phyloP scores from a whole-genome alignment of 805 yeast genomes.

The Blastobotrys parvus region DNA sequence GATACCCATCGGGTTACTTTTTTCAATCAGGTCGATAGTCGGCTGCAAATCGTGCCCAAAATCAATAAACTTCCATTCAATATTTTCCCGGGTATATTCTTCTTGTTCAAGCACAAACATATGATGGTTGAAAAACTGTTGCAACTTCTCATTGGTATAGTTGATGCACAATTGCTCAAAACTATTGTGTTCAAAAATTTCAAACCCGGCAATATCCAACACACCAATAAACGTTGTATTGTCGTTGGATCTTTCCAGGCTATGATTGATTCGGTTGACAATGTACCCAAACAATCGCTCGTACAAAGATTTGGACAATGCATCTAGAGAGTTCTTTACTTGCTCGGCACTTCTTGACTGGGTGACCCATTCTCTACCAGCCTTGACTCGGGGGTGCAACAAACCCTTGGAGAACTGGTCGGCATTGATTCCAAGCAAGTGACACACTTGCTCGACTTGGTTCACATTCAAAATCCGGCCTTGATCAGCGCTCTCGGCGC shows the following conservation, averaged over 20 bases:
- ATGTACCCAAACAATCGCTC: constrained; percentile 75
- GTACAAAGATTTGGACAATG: constrained; percentile 78
- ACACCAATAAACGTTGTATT: constrained; percentile 61
- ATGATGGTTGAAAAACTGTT: constrained; percentile 93
- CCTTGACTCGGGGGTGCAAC: constrained; percentile 75
- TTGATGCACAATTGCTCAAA: constrained; percentile 97
- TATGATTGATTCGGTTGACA: constrained; percentile 66
- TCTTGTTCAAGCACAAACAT: constrained; percentile 97
- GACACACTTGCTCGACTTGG: constrained; percentile 44
- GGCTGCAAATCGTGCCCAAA: constrained; percentile 93
- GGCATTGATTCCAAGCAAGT: constrained; percentile 55
- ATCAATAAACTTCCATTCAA: constrained; percentile 89
- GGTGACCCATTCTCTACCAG: constrained; percentile 79
- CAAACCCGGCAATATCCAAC: constrained; percentile 95
- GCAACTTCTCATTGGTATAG: constrained; percentile 85
- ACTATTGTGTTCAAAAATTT: constrained; percentile 89
- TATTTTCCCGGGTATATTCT: constrained; percentile 88
- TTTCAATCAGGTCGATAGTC: constrained; percentile 86
- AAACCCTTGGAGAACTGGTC: constrained; percentile 51
- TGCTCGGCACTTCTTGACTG: constrained; percentile 75
- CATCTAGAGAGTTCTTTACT: constrained; percentile 74
- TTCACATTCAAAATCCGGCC: constrained; percentile 55
- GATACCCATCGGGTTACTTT: constrained; percentile 64
- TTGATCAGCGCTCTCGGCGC: constrained; percentile 59
- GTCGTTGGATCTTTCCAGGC: constrained; percentile 39